Evolutionary conservation across 2,329 filamentous ascomycete species (phyloP).

Genomic region (Myrmaecium sp.): DNA sequence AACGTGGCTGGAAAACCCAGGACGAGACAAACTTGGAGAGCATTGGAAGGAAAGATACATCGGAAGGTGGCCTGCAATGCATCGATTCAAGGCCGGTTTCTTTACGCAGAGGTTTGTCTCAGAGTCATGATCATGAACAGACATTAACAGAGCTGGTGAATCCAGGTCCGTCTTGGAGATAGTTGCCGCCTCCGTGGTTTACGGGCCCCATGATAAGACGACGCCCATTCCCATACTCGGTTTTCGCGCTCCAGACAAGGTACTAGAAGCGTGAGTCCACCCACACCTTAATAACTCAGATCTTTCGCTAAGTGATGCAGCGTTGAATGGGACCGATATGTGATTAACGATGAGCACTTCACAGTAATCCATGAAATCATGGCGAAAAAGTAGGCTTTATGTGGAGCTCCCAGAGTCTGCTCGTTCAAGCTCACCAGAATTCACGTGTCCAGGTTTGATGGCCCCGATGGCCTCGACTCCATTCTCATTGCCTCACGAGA

Average conservation of each 20-base stretch:
- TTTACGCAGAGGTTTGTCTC: constrained; percentile 3
- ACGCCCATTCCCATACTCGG: constrained; percentile 3
- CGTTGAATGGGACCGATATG: constrained; percentile 2
- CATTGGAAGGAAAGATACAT: constrained; percentile 3
- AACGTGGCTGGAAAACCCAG: constrained; percentile 3
- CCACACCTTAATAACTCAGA: neutral
- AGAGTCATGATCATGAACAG: neutral
- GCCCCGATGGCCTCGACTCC: constrained; percentile 2
- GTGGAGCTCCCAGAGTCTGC: neutral
- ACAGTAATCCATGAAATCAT: constrained; percentile 3
- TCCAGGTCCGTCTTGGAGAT: constrained; percentile 2
- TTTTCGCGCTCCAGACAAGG: constrained; percentile 2
- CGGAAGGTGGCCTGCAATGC: constrained; percentile 4
- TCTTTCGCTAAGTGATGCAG: too few relatives aligned
- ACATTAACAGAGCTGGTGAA: neutral
- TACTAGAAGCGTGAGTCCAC: constrained; percentile 1
- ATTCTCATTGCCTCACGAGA: constrained; percentile 2
- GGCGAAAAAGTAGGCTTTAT: constrained; percentile 1
- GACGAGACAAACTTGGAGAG: neutral
- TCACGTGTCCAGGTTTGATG: constrained; percentile 1
- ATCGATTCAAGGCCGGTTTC: constrained; percentile 2
- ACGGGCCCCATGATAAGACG: constrained; percentile 1
- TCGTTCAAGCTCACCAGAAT: neutral
- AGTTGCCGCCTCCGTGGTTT: constrained; percentile 2
- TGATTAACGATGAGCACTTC: constrained; percentile 3